Conservation (phyloP, 768 basidiomycete species). For the Kockovaella imperatae region DNA sequence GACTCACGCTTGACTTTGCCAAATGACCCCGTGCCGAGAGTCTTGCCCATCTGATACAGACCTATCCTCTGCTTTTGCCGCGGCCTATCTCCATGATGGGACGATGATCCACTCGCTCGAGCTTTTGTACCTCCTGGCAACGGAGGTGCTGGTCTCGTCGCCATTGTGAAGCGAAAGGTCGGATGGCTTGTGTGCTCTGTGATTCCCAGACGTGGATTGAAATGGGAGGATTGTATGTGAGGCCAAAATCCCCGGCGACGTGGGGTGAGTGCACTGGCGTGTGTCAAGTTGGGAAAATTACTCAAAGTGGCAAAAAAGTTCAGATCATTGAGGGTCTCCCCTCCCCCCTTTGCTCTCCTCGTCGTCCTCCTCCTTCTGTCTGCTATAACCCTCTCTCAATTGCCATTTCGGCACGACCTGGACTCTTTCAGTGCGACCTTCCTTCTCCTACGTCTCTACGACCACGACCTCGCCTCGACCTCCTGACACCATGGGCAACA, state of each 20-base stretch:
- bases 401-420: no score
- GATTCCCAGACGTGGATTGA: neutral
- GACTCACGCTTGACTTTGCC: slow-evolving; percentile 96
- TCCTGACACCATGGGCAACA: slow-evolving; percentile 23
- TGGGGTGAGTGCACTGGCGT: neutral
- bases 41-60: slow-evolving; percentile 77
- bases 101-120: slow-evolving; percentile 2
- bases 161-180: slow-evolving; percentile 19
- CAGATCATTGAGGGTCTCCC: neutral
- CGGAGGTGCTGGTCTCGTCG: slow-evolving; percentile 40
- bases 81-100: slow-evolving; percentile 6
- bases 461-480: neutral
- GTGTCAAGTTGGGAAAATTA: neutral
- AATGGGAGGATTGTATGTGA: neutral
- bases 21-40: slow-evolving; percentile 94
- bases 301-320: slow-evolving; percentile 1
- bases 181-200: neutral
- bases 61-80: slow-evolving; percentile 61
- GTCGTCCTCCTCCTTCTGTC: neutral
- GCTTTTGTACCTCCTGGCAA: slow-evolving; percentile 12
- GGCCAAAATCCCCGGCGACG: neutral
- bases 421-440: no score
- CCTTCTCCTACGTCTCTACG: no score
- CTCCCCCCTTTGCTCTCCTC: neutral
- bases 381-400: neutral